phyloP scores from a whole-genome alignment of 768 basidiomycete genomes.

The Phanerochaete carnosa region DNA sequence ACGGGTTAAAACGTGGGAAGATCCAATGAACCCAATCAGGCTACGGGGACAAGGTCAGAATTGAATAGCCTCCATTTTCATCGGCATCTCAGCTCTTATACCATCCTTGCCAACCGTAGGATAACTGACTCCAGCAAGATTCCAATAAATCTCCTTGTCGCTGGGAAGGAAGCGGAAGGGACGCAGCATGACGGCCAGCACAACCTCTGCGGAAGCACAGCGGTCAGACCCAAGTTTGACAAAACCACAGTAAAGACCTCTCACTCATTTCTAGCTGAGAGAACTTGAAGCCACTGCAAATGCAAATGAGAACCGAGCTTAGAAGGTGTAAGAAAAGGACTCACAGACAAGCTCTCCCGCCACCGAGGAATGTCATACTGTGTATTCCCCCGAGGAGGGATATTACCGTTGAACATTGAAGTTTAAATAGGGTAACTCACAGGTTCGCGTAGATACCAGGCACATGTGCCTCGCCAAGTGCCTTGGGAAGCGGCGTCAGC shows the following conservation, averaged over 20 bases:
- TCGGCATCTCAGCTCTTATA: no score
- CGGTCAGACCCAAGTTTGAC: background rate
- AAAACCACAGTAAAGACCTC: background rate
- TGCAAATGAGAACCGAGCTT: background rate
- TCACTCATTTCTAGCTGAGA: conserved; percentile 24
- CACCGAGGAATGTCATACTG: conserved; percentile 7
- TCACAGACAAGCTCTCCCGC: conserved; percentile 5
- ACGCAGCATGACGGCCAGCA: conserved; percentile 11
- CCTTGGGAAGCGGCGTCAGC: conserved; percentile 18
- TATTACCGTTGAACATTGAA: no score
- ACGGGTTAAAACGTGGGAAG: no score
- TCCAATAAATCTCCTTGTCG: conserved; percentile 15
- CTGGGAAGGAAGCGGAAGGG: conserved; percentile 9
- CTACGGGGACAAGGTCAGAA: no score
- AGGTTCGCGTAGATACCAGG: background rate
- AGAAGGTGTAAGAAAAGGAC: background rate
- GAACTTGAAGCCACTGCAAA: conserved; percentile 20
- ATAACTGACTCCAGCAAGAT: conserved; percentile 13
- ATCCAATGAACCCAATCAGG: no score
- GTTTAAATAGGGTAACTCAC: no score
- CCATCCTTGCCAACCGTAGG: conserved; percentile 7
- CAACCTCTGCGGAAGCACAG: conserved; percentile 11
- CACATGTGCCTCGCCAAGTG: background rate
- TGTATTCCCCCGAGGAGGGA: background rate
- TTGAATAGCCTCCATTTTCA: no score